These are phyloP conservation scores for Colletotrichum eremochloae DNA, from an alignment of 2,329 filamentous ascomycete species.

Conservation along the genomic window DNA sequence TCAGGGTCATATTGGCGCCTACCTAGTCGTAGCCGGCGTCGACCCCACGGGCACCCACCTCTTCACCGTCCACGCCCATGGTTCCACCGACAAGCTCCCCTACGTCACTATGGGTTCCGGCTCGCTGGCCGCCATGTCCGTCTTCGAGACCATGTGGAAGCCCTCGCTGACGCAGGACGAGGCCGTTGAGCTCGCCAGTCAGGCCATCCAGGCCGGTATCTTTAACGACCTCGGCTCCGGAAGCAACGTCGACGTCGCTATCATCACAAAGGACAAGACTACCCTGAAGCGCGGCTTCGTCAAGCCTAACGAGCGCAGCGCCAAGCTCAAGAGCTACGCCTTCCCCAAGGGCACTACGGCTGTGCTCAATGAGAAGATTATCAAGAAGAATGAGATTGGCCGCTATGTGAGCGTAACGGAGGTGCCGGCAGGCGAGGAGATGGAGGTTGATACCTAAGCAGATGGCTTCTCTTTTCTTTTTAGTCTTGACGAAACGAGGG, in stretches of 20 bases:
- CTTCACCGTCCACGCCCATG: constrained; percentile 98
- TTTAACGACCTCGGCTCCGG: constrained; percentile 98
- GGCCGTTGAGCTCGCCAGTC: constrained; percentile 84
- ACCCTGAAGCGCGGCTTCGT: constrained; percentile 93
- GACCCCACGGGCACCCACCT: constrained; percentile 95
- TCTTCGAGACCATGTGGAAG: constrained; percentile 98
- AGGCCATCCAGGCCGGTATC: constrained; percentile 96
- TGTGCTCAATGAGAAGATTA: constrained; percentile 94
- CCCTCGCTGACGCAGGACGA: constrained; percentile 80
- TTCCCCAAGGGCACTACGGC: constrained; percentile 95
- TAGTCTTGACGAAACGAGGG: constrained; percentile 6
- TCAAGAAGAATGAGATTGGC: constrained; percentile 92
- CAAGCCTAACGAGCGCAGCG: constrained; percentile 89
- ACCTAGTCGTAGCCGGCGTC: constrained; percentile 95
- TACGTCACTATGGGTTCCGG: constrained; percentile 99
- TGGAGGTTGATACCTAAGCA: constrained; percentile 75
- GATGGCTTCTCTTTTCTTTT: constrained; percentile 5
- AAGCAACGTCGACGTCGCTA: constrained; percentile 95
- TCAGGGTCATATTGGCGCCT: constrained; percentile 97
- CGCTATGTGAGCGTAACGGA: constrained; percentile 96
- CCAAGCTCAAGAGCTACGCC: constrained; percentile 93
- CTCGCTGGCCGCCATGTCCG: constrained; percentile 95
- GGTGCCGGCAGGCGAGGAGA: constrained; percentile 77
- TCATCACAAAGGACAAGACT: constrained; percentile 96
- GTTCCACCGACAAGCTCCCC: constrained; percentile 97